Base-by-base conservation (phyloP, 352 stramenopile species). In the Lagenidium sp. region DNA sequence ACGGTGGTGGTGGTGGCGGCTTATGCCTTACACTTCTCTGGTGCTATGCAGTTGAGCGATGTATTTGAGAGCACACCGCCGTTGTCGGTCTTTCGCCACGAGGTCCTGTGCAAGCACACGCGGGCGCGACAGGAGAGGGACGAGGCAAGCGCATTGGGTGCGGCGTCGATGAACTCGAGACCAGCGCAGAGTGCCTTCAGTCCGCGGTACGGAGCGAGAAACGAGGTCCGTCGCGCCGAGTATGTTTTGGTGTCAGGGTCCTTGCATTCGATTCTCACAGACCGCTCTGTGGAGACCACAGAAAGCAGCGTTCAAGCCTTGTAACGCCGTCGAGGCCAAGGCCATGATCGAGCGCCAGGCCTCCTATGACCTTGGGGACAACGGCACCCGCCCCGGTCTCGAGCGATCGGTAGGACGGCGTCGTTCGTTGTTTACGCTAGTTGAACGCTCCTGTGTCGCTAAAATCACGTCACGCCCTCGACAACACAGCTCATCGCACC, bases 41-140 rank as follows among this genome's bases (percentile, higher is more conserved):
- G n/a, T 7, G 18, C 46, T 45, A 12, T 18, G 11, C 49, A 84
- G 72, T 50, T 85, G 4, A 63, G 75, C 34, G 58, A 61, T 18
- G 77, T 86, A 46, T 85, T 87, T 44, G 46, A 75, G n/a, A 52
- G 22, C 36, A 65, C 71, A 42, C 45, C 66, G 38, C 75, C 71
- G 26, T 53, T 87, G 30, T 68, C 67, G 28, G 63, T 37, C 8
- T 87, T 87, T 52, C 57, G 69, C n/a, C 68, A 57, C 13, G 60
- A 64, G 7, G 54, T 85, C 22, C 60, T 85, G 54, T 83, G 69
- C 60, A 87, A 82, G 47, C 74, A 85, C 54, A 60, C 62, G 28
- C 77, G 78, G 26, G 71, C 66, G 38, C 59, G 74, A 7, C 37
- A 30, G 26, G 47, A 54, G 28, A 8, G 28, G 37, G 19, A 31